Conservation (phyloP, 2,329 filamentous ascomycete species). For the Aspergillus niger region DNA sequence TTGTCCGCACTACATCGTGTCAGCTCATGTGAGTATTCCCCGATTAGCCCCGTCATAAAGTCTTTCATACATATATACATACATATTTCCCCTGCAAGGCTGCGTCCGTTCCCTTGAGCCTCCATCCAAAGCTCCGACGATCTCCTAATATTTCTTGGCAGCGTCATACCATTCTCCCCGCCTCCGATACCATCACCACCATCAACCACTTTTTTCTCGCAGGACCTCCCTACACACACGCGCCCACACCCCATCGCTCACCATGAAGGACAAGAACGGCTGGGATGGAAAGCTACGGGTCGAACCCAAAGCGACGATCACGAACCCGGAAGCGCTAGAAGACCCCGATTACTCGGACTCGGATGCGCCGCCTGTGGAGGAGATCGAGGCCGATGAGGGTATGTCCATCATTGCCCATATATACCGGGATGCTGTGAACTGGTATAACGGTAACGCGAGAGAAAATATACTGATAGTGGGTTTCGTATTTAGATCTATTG, state of each 20-base stretch:
- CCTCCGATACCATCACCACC: background rate
- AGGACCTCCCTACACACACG: background rate
- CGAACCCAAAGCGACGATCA: conserved; percentile 67
- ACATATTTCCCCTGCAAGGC: background rate
- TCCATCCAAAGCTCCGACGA: background rate
- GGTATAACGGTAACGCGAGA: too few species aligned
- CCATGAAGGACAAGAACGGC: conserved; percentile 47
- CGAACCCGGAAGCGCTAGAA: conserved; percentile 78
- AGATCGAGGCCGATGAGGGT: conserved; percentile 83
- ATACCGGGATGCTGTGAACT: background rate
- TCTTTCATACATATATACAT: background rate
- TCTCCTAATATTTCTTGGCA: background rate
- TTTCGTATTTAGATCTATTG: conserved; percentile 53
- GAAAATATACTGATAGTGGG: background rate
- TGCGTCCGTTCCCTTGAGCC: background rate
- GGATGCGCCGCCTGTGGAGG: conserved; percentile 66
- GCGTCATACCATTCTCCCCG: conserved; percentile 7
- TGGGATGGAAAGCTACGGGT: conserved; percentile 57
- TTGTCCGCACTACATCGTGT: background rate
- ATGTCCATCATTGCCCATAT: background rate
- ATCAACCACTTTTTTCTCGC: background rate
- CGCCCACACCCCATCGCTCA: conserved; percentile 6
- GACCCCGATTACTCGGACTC: conserved; percentile 84
- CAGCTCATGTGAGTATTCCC: background rate
- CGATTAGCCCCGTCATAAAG: background rate